Base-by-base conservation (phyloP, 768 basidiomycete species). In the Russula vinacea region DNA sequence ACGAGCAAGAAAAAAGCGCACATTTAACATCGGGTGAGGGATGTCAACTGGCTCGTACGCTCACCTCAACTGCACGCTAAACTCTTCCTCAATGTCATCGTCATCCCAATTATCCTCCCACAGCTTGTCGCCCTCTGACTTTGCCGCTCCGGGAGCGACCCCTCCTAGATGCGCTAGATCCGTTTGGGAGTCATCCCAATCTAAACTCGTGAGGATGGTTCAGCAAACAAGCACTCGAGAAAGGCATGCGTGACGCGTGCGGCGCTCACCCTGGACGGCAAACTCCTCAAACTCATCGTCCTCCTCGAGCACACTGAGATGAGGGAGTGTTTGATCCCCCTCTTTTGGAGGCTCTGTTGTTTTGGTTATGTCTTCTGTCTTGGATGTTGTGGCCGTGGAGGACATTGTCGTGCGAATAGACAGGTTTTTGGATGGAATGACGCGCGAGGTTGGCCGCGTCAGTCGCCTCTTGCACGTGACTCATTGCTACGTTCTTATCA, bases 101-200 rank as follows among this genome's bases (percentile, higher is more conserved):
- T 99, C 97, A 71, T 99, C 97, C 97, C 97, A 99, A 74, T 98
- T 98, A 70, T 98, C 97, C 79, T 99, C 97, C 97, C 97, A 99
- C 13, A 99, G 79, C 71, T 94, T 92, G 75, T 97, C 88, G 19
- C 90, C 90, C 47, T 88, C 88, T 39, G 88, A 88, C 70, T 86
- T 87, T 3, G 88, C 90, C 14, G 81, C 85, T 4, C 89, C 89
- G 2, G 89, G 87, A 5, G 86, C 83, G 2, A 85, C 81, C 22
- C 88, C 88, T 47, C 83, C 84, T 51, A 93, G 77, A 72, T 92
- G 89, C 16, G 88, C 88, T 29, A 94, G 76, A 74, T 92, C 88
- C 2, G 92, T 94, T 70, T 91, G 80, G 0, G 88, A 85, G 72
- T 93, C 90, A 56, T 93, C 88, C 92, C 92, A 94, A 70, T 94